Conservation (phyloP, 2,329 filamentous ascomycete genomes). For the Sporothrix pallida region DNA sequence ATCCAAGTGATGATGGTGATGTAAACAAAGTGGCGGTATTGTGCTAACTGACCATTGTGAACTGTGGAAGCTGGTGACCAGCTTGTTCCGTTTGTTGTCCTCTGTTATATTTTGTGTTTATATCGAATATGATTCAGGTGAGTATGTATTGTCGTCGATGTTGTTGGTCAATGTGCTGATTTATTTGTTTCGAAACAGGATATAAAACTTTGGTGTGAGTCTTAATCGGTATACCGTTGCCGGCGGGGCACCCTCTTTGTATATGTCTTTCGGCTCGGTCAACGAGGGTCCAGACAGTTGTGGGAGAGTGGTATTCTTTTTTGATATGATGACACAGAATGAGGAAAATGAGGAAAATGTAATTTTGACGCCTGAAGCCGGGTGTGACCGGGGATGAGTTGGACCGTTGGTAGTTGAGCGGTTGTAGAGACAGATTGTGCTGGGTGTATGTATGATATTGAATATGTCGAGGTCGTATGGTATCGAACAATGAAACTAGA, state of each 20-base stretch:
- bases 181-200: conserved; percentile 13
- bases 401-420: conserved; percentile 9
- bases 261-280: conserved; percentile 31
- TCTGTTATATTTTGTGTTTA: background rate
- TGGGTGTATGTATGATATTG: background rate
- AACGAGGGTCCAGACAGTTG: conserved; percentile 33
- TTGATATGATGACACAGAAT: conserved; percentile 23
- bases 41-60: conserved; percentile 26
- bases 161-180: background rate
- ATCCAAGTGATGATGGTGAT: background rate
- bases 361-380: background rate
- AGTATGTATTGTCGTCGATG: background rate
- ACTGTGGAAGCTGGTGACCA: background rate
- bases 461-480: no score
- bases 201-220: background rate
- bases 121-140: background rate
- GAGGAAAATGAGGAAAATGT: background rate
- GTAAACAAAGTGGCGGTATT: background rate
- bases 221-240: conserved; percentile 33
- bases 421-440: conserved; percentile 10
- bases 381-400: background rate
- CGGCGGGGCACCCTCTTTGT: conserved; percentile 28
- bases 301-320: conserved; percentile 19
- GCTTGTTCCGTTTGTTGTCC: background rate
- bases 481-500: background rate